Base-by-base conservation (phyloP, 1,284 basidiomycete genomes). In the Trichosporon inkin region DNA sequence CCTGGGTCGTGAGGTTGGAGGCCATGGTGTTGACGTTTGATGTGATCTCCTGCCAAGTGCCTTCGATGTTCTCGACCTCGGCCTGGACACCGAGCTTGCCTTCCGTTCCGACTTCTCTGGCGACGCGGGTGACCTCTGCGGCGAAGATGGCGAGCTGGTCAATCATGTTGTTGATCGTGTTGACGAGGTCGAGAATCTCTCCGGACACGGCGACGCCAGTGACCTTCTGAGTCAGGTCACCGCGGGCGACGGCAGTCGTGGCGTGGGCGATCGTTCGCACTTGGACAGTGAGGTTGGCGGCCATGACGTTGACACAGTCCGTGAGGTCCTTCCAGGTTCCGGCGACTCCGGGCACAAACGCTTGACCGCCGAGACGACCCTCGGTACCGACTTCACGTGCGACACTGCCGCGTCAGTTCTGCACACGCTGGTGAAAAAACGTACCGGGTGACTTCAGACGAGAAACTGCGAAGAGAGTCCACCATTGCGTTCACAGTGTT, bases 21-120 rank as follows among this genome's bases (percentile, higher is more conserved):
- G 81, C 92, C 93, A 96, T 96, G 20, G 90, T 94, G 76, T 96
- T 96, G 67, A 96, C 92, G 62, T 80, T 81, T 38, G 90, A 91
- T 86, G 95, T 99, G 76, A 99, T 97, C 78, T 97, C 93, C 74
- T 93, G 90, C 96, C 95, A 99, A 56, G 92, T 96, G 56, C 95
- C 96, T 73, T 98, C 91, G 36, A 98, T 90, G 66, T 94, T 92
- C 66, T 92, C 92, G 47, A 98, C 92, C 75, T 98, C 92, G 17
- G 96, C 95, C 72, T 97, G 95, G 0, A 96, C 95, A 71, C 95
- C 95, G 13, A 99, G 82, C 79, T 97, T 97, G 40, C 94, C 94
- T 73, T 97, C 92, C 6, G 92, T 95, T 62, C 93, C 93, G 70
- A 97, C 93, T 76, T 97, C 92, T 35, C 92, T 82, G 4, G 93